Percentiles rank a stretch among this genome's conserved stretches.
Evolutionary conservation across 192 early-diverging fungal genomes (phyloP).

Genomic region (Entomortierella lignicola): DNA sequence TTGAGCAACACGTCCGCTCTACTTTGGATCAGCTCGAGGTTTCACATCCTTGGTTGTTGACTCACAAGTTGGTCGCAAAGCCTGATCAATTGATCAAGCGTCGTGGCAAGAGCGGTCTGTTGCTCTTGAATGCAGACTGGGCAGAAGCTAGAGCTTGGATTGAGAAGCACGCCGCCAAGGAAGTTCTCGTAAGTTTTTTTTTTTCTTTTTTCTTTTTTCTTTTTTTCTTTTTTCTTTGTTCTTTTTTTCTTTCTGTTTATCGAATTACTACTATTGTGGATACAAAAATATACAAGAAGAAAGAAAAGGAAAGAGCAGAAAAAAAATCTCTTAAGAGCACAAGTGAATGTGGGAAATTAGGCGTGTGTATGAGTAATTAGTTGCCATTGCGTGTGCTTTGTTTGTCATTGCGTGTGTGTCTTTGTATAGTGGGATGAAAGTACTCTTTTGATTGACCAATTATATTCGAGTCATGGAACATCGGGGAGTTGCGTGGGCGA

Average conservation of each 20-base stretch:
- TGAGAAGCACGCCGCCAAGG: constrained; percentile 85
- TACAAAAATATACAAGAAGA: background rate
- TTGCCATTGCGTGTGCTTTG: too few species aligned
- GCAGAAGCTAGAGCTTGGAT: constrained; percentile 89
- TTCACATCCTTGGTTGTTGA: constrained; percentile 86
- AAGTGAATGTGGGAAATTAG: too few species aligned
- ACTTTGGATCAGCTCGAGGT: constrained; percentile 72
- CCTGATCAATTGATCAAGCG: constrained; percentile 99
- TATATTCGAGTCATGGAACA: background rate
- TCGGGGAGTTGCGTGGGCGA: constrained; percentile 2
- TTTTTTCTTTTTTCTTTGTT: background rate
- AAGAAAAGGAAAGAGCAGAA: background rate
- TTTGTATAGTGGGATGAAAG: background rate
- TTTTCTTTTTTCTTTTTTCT: background rate
- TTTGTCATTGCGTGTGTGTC: too few species aligned
- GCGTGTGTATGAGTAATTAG: too few species aligned
- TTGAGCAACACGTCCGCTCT: constrained; percentile 72
- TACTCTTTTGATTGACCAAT: background rate
- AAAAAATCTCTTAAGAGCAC: background rate
- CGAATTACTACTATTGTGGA: background rate
- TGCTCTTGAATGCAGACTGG: constrained; percentile 95
- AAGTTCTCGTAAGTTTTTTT: constrained; percentile 71
- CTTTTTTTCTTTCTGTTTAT: too few species aligned
- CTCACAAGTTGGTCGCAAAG: constrained; percentile 92
- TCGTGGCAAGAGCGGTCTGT: constrained; percentile 94